A percentile compares a stretch with the other conserved stretches of the same genome.
Conservation (phyloP, 768 basidiomycete species). For the Mycena olivaceomarginata region DNA sequence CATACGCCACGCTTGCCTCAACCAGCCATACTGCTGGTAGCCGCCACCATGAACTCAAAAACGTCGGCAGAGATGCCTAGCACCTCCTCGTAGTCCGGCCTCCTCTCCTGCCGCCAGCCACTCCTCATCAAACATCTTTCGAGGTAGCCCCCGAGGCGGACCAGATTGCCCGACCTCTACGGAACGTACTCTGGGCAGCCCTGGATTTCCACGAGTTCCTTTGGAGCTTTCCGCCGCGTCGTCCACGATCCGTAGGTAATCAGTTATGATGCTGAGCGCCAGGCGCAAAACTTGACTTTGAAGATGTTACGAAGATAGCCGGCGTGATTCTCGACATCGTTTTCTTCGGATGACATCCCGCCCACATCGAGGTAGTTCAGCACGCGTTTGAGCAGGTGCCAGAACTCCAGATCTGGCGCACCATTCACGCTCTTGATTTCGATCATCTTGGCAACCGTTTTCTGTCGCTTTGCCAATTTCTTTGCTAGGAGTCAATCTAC, state of each 20-base stretch:
- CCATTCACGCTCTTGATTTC: neutral
- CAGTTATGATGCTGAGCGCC: conserved; percentile 12
- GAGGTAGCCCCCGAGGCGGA: conserved; percentile 1
- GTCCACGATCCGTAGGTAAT: conserved; percentile 34
- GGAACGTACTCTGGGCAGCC: too few relatives aligned
- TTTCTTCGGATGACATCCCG: conserved; percentile 44
- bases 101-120: conserved; percentile 17
- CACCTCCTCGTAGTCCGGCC: conserved; percentile 8
- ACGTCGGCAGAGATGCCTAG: conserved; percentile 31
- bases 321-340: neutral
- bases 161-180: too few relatives aligned
- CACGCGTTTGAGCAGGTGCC: conserved; percentile 25
- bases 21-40: neutral
- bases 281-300: conserved; percentile 19
- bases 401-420: conserved; percentile 22
- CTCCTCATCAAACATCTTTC: conserved; percentile 19
- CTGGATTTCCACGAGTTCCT: too few relatives aligned
- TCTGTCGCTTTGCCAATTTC: neutral
- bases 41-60: conserved; percentile 26
- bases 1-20: too few relatives aligned
- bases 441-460: conserved; percentile 8
- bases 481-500: neutral
- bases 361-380: conserved; percentile 16
- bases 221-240: neutral
- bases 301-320: neutral